phyloP scores from a whole-genome alignment of 2,329 filamentous ascomycete genomes.

The Colletotrichum tanaceti region DNA sequence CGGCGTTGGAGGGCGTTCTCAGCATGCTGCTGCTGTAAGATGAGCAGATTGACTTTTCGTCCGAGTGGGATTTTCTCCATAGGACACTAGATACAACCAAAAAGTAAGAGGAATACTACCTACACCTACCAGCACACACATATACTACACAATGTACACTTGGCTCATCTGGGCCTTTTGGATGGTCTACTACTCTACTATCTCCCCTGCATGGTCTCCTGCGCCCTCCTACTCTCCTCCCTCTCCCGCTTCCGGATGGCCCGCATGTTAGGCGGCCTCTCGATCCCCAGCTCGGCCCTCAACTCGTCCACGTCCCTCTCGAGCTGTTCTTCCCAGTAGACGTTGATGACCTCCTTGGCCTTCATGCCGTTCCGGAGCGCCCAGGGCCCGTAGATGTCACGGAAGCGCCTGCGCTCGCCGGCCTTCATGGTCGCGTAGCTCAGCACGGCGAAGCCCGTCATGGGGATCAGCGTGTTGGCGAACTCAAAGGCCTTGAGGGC shows the following conservation, averaged over 20 bases:
- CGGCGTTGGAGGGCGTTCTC: conserved; percentile 36
- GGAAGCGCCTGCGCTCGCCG: conserved; percentile 81
- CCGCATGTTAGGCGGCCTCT: conserved; percentile 88
- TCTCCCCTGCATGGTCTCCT: conserved; percentile 52
- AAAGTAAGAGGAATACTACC: conserved; percentile 6
- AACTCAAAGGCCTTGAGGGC: conserved; percentile 99
- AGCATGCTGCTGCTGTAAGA: conserved; percentile 31
- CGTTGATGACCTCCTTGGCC: conserved; percentile 86
- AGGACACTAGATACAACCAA: not conserved
- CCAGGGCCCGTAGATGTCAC: conserved; percentile 85
- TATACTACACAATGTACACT: conserved; percentile 31
- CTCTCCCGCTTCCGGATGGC: conserved; percentile 77
- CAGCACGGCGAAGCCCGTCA: conserved; percentile 89
- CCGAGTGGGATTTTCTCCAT: conserved; percentile 15
- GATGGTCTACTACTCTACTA: not conserved
- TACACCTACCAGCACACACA: conserved; percentile 1
- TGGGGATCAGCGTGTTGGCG: conserved; percentile 90
- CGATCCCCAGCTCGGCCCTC: conserved; percentile 80
- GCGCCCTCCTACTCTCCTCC: conserved; percentile 74
- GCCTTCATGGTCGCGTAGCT: conserved; percentile 88
- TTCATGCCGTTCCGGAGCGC: conserved; percentile 84
- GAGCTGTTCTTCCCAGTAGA: conserved; percentile 97
- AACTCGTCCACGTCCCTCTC: conserved; percentile 84
- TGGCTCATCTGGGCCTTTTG: not conserved
- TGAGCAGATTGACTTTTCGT: conserved; percentile 26